A percentile compares a stretch with the other conserved stretches of the same genome.
Evolutionary conservation across 768 basidiomycete species (phyloP).

Genomic region (Boletus sp.): DNA sequence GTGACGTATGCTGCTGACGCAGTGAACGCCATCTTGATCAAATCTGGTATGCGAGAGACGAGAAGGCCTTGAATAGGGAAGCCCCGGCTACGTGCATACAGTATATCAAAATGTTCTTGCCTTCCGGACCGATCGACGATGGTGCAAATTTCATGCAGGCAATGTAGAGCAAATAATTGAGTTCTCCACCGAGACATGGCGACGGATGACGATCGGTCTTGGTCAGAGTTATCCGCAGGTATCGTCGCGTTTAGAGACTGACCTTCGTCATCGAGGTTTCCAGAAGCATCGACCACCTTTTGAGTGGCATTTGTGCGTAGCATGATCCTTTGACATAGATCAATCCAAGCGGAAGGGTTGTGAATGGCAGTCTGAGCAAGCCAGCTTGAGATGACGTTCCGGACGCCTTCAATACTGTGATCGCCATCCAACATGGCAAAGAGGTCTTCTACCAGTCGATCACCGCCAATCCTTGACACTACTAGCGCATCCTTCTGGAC

Average conservation of each 20-base stretch:
- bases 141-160: conserved; percentile 83
- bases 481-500: conserved; percentile 91
- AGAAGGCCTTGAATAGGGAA: conserved; percentile 61
- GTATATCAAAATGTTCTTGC: conserved; percentile 80
- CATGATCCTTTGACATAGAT: conserved; percentile 97
- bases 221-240: conserved; percentile 27
- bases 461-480: conserved; percentile 92
- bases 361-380: conserved; percentile 89
- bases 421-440: conserved; percentile 96
- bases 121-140: conserved; percentile 70
- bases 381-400: conserved; percentile 92
- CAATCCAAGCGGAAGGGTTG: conserved; percentile 97
- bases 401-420: conserved; percentile 88
- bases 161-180: conserved; percentile 90
- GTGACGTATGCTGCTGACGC: conserved; percentile 96
- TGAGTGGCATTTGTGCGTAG: conserved; percentile 85
- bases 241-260: conserved; percentile 77
- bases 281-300: conserved; percentile 60
- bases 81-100: conserved; percentile 60
- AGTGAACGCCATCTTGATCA: conserved; percentile 98
- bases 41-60: conserved; percentile 81
- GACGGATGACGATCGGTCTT: conserved; percentile 35
- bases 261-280: conserved; percentile 83
- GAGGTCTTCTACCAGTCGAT: conserved; percentile 88
- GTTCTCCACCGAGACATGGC: conserved; percentile 91